These are phyloP conservation scores for peach (Prunus persica) DNA, from an alignment of 306 rosid species.

Conservation along the genomic window DNA sequence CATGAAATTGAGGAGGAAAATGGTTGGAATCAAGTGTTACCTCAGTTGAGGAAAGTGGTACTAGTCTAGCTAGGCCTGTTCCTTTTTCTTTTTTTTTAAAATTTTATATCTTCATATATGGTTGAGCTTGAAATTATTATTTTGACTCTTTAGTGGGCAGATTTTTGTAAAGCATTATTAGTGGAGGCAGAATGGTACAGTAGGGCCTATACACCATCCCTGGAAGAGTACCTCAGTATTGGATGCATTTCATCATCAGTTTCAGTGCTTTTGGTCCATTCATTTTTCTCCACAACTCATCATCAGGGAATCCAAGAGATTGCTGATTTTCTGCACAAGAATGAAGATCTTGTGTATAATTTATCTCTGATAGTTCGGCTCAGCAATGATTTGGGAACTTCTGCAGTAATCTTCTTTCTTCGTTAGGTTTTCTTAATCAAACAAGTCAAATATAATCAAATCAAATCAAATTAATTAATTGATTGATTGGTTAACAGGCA, in stretches of 20 bases:
- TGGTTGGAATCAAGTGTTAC: slow-evolving; percentile 29
- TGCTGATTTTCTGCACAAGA: slow-evolving; percentile 16
- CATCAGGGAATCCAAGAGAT: slow-evolving; percentile 17
- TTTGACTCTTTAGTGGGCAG: slow-evolving; percentile 43
- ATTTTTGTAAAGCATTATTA: slow-evolving; percentile 47
- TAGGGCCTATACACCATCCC: slow-evolving; percentile 39
- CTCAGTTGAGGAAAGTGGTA: slow-evolving; percentile 45
- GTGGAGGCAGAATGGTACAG: slow-evolving; percentile 64
- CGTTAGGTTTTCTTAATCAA: background rate
- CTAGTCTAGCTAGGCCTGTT: background rate
- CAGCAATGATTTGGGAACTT: slow-evolving; percentile 37
- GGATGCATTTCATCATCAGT: slow-evolving; percentile 63
- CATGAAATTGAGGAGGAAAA: slow-evolving; percentile 41
- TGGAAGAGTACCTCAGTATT: slow-evolving; percentile 50
- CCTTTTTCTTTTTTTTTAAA: background rate
- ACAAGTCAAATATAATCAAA: no score
- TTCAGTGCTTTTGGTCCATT: slow-evolving; percentile 35
- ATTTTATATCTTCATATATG: background rate
- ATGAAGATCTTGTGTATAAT: slow-evolving; percentile 22
- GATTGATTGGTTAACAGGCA: slow-evolving; percentile 27
- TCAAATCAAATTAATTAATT: background rate
- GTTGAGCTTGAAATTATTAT: no score
- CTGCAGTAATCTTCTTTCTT: slow-evolving; percentile 2
- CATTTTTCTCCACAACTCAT: slow-evolving; percentile 29
- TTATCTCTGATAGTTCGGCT: slow-evolving; percentile 37